Evolutionary conservation across 345 rosid species (phyloP), one percentile per base, ranked within the genome.

Genomic region (Zanthoxylum bungeanum): DNA sequence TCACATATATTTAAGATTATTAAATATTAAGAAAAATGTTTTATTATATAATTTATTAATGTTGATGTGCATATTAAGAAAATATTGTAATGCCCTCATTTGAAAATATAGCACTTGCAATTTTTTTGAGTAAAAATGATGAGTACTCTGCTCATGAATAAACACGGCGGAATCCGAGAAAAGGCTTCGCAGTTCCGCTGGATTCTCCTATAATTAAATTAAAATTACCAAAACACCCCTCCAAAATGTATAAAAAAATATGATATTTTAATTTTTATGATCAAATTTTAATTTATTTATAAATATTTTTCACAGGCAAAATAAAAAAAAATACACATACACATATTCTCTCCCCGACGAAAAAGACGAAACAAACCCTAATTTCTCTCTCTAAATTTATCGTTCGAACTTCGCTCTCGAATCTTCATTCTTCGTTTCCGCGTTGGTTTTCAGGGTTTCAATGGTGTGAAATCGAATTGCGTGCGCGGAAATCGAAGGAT

Each of bases 101-200:
- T n/a, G n/a, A n/a, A n/a, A n/a, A n/a, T n/a, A n/a, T n/a, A n/a
- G n/a, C n/a, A n/a, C n/a, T n/a, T n/a, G n/a, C n/a, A n/a, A n/a
- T n/a, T n/a, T n/a, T n/a, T n/a, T n/a, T n/a, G n/a, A n/a, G n/a
- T n/a, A n/a, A n/a, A n/a, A n/a, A n/a, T n/a, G n/a, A n/a, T n/a
- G n/a, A n/a, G n/a, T n/a, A n/a, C n/a, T n/a, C n/a, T n/a, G n/a
- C n/a, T n/a, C n/a, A n/a, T n/a, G n/a, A n/a, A 85, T 57, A 67
- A 75, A 34, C 72, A 65, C 66, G 49, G 74, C 52, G 31, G 81
- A 75, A 73, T 83, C 87, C 87, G 89, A 64, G 73, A 50, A 17
- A n/a, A 9, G 16, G 65, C 76, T 22, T 68, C 65, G n/a, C n/a
- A n/a, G n/a, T n/a, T n/a, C n/a, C n/a, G 74, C 75, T 79, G 83